phyloP scores from a whole-genome alignment of 345 rosid species.

The Cardamine chenopodiifolia region DNA sequence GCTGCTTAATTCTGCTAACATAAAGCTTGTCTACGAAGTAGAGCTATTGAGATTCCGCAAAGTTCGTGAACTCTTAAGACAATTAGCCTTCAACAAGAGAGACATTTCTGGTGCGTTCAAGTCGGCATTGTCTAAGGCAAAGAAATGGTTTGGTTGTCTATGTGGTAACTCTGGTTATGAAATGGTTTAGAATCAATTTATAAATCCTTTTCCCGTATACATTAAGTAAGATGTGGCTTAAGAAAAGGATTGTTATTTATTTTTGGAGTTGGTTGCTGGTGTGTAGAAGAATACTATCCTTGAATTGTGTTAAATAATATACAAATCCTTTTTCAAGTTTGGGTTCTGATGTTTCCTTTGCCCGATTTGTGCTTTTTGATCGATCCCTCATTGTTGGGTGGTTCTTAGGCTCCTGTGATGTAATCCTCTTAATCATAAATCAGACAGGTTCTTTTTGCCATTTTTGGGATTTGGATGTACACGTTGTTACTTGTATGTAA shows the following conservation, averaged over 20 bases:
- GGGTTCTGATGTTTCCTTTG: constrained; percentile 22
- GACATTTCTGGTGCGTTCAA: neutral
- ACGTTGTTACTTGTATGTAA: no score
- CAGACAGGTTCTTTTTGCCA: no score
- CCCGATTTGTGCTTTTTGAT: no score
- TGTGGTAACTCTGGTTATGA: constrained; percentile 6
- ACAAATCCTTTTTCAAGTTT: constrained; percentile 5
- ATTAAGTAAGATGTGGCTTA: constrained; percentile 31
- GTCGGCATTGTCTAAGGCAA: neutral
- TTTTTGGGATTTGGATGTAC: no score
- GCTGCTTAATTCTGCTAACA: constrained; percentile 3
- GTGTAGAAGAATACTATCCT: constrained; percentile 1
- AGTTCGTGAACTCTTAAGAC: constrained; percentile 27
- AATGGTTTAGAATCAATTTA: neutral
- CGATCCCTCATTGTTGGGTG: no score
- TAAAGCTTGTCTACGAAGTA: constrained; percentile 30
- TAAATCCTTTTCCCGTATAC: neutral
- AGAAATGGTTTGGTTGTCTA: constrained; percentile 25
- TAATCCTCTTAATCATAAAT: neutral
- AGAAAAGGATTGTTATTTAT: constrained; percentile 21
- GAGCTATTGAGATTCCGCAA: constrained; percentile 24
- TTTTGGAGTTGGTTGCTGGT: constrained; percentile 22
- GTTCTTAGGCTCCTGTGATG: no score
- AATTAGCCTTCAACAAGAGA: constrained; percentile 14
- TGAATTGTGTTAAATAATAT: neutral